These are phyloP conservation scores for Kuraishia piskuri DNA, from an alignment of 805 yeast species.

Conservation along the genomic window DNA sequence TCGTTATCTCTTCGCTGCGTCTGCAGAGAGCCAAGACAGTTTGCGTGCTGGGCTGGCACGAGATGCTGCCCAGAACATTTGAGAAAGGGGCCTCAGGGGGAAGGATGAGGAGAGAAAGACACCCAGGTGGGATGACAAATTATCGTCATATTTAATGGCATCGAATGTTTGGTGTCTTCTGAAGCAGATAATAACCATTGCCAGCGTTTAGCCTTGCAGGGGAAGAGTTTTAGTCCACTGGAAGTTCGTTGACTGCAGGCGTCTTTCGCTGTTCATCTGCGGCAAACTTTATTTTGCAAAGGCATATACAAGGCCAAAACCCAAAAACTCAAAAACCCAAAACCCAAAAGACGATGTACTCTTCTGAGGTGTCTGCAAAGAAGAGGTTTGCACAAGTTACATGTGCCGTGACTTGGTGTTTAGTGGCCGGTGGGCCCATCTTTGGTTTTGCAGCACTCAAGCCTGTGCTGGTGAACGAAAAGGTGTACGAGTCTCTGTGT, in stretches of 20 bases:
- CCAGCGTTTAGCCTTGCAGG: background rate
- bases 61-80: no score
- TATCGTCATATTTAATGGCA: no score
- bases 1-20: background rate
- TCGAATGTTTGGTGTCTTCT: background rate
- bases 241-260: no score
- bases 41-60: no score
- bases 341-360: background rate
- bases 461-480: constrained; percentile 69
- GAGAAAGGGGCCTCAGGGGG: background rate
- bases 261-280: no score
- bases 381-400: constrained; percentile 42
- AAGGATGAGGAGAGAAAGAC: background rate
- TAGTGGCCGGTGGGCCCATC: constrained; percentile 86
- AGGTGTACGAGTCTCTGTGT: constrained; percentile 65
- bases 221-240: no score
- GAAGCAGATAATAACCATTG: no score
- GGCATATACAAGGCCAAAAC: background rate
- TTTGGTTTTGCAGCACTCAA: constrained; percentile 96
- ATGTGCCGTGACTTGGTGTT: constrained; percentile 82
- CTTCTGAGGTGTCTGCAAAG: constrained; percentile 10
- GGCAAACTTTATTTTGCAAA: background rate
- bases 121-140: background rate
- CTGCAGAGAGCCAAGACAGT: background rate
- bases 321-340: background rate